A percentile compares a stretch with the other conserved stretches of the same genome.
These are phyloP conservation scores for Xanthoconium stramineum DNA, from an alignment of 768 basidiomycete genomes.

Conservation along the genomic window DNA sequence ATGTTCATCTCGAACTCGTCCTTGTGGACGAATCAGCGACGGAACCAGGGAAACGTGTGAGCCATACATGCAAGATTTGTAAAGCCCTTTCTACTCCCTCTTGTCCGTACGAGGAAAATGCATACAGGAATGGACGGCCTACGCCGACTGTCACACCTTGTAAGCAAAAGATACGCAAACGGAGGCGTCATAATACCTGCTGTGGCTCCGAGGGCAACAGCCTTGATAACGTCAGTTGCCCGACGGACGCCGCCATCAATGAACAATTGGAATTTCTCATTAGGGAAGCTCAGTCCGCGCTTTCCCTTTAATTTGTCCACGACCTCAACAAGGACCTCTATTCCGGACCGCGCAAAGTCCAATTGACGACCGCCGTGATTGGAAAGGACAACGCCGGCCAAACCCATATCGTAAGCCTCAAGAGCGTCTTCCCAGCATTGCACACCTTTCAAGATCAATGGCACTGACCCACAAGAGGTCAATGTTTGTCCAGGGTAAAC, in stretches of 20 bases:
- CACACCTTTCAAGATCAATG: conserved; percentile 87
- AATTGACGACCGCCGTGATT: conserved; percentile 83
- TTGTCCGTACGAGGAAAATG: conserved; percentile 84
- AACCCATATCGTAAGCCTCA: conserved; percentile 72
- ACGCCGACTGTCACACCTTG: conserved; percentile 54
- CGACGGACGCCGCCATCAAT: conserved; percentile 94
- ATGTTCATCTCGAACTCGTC: conserved; percentile 99
- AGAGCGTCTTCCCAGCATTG: conserved; percentile 89
- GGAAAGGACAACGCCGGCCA: conserved; percentile 78
- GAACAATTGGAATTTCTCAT: conserved; percentile 78
- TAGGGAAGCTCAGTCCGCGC: conserved; percentile 71
- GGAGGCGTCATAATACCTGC: conserved; percentile 47
- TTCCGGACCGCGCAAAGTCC: conserved; percentile 80
- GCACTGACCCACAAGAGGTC: conserved; percentile 53
- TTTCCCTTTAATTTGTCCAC: conserved; percentile 64
- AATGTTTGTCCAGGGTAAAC: background rate
- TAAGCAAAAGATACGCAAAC: conserved; percentile 5
- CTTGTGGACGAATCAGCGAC: conserved; percentile 37
- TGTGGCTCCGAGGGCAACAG: conserved; percentile 84
- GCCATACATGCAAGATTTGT: conserved; percentile 66
- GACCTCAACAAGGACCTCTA: conserved; percentile 89
- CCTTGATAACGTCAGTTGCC: conserved; percentile 88
- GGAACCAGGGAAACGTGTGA: background rate
- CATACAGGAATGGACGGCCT: conserved; percentile 84
- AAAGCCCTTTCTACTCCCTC: conserved; percentile 85